Conservation (phyloP, 441 rosid species). For the Geranium incanum region DNA sequence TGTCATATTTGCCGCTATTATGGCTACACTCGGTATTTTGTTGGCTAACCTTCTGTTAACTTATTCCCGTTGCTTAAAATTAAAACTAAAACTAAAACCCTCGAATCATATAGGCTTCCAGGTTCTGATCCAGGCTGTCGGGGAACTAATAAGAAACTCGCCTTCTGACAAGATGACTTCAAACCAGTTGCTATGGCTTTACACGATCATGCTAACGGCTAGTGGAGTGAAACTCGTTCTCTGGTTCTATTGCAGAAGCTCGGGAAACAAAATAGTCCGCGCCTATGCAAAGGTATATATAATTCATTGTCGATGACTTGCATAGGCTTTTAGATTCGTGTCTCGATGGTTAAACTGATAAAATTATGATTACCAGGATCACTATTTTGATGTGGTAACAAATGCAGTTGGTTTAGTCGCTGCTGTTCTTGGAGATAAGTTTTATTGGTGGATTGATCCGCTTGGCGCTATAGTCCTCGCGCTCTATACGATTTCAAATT, state of each 20-base stretch:
- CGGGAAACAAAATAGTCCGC: not conserved
- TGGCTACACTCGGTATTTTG: not conserved
- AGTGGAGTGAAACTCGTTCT: not conserved
- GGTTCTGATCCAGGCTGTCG: not conserved
- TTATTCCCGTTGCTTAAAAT: not conserved
- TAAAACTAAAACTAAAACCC: too few species aligned
- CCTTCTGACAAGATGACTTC: conserved; percentile 1
- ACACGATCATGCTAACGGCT: not conserved
- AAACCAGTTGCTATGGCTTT: not conserved
- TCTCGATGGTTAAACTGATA: not conserved
- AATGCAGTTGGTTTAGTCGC: conserved; percentile 5
- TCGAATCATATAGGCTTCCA: conserved; percentile 3
- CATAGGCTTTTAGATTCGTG: not conserved
- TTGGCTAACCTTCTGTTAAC: not conserved
- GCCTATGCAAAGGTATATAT: conserved; percentile 1
- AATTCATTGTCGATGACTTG: not conserved
- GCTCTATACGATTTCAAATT: not conserved
- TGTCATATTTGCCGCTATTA: not conserved
- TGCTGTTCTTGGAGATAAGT: conserved; percentile 4
- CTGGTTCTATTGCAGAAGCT: not conserved
- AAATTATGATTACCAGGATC: not conserved
- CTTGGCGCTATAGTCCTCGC: not conserved
- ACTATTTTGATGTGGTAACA: not conserved
- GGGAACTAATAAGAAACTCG: not conserved
- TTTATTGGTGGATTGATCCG: conserved; percentile 6